These are phyloP conservation scores for Quercus cerris DNA, from an alignment of 306 rosid species.

Conservation along the genomic window DNA sequence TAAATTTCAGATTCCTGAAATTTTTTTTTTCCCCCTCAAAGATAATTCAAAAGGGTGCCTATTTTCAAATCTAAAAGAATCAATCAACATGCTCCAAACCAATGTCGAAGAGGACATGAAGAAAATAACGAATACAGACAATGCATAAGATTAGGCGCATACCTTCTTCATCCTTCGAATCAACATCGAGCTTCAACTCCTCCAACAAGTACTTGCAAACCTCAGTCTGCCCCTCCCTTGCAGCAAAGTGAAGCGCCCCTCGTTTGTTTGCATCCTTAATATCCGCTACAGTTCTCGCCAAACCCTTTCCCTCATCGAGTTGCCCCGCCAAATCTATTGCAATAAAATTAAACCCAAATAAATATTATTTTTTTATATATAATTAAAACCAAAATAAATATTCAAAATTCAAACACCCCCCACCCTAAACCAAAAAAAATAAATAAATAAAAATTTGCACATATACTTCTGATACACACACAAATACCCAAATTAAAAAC, in stretches of 20 bases:
- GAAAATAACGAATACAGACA: too few relatives aligned
- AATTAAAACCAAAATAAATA: slow-evolving; percentile 5
- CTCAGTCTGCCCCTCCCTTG: slow-evolving; percentile 79
- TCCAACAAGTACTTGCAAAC: slow-evolving; percentile 67
- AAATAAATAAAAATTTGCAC: too few relatives aligned
- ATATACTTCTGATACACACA: background rate
- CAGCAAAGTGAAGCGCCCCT: slow-evolving; percentile 91
- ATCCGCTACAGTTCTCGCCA: slow-evolving; percentile 63
- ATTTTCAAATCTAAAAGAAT: too few relatives aligned
- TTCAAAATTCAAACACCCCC: background rate
- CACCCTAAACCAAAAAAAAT: too few relatives aligned
- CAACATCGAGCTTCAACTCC: slow-evolving; percentile 73
- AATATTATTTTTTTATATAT: background rate
- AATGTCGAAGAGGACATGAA: too few relatives aligned
- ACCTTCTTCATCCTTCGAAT: slow-evolving; percentile 91
- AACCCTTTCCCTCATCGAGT: slow-evolving; percentile 71
- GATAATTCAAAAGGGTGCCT: background rate
- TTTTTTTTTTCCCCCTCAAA: background rate
- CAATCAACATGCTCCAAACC: too few relatives aligned
- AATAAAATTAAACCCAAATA: slow-evolving; percentile 8
- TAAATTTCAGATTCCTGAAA: background rate
- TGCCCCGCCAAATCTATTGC: slow-evolving; percentile 59
- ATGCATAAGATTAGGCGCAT: background rate
- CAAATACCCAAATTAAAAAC: background rate
- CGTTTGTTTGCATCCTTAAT: slow-evolving; percentile 91